Percentiles rank a stretch among this genome's conserved stretches.
Evolutionary conservation across 352 stramenopile genomes (phyloP).

Genomic region (Globisporangium middletonii): DNA sequence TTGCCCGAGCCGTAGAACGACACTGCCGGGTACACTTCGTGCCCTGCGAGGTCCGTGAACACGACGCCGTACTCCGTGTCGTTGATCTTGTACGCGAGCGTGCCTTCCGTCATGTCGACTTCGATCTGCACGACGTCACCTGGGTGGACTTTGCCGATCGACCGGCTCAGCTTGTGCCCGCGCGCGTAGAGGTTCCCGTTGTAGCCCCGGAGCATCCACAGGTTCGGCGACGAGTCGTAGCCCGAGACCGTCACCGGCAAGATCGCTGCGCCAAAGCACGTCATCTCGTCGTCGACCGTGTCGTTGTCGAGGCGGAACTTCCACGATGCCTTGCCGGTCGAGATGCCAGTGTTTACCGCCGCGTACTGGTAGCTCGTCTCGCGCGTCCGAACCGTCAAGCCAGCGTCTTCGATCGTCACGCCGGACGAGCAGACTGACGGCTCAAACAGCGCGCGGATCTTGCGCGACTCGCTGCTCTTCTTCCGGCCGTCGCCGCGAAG

Average conservation of each 20-base stretch:
- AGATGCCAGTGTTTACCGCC: constrained; percentile 73
- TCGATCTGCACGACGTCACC: constrained; percentile 86
- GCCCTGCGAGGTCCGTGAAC: constrained; percentile 74
- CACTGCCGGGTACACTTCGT: constrained; percentile 83
- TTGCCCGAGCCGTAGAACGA: constrained; percentile 89
- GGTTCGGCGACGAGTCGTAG: constrained; percentile 87
- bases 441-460: constrained; percentile 75
- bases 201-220: constrained; percentile 91
- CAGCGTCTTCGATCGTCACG: constrained; percentile 73
- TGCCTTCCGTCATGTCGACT: constrained; percentile 85
- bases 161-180: constrained; percentile 79
- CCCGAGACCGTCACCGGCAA: constrained; percentile 83
- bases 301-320: constrained; percentile 86
- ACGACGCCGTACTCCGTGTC: constrained; percentile 82
- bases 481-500: constrained; percentile 33
- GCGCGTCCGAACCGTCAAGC: constrained; percentile 63
- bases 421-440: constrained; percentile 69
- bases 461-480: constrained; percentile 50
- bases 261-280: constrained; percentile 87
- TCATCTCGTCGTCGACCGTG: constrained; percentile 90
- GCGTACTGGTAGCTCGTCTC: constrained; percentile 89
- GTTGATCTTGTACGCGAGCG: constrained; percentile 87
- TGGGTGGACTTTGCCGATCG: constrained; percentile 86
- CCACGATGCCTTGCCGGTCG: constrained; percentile 77
- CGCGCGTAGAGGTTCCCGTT: constrained; percentile 89